Percentiles rank a stretch among this genome's conserved stretches.
Conservation (phyloP, 2,329 filamentous ascomycete genomes). For the Huntiella moniliformis region DNA sequence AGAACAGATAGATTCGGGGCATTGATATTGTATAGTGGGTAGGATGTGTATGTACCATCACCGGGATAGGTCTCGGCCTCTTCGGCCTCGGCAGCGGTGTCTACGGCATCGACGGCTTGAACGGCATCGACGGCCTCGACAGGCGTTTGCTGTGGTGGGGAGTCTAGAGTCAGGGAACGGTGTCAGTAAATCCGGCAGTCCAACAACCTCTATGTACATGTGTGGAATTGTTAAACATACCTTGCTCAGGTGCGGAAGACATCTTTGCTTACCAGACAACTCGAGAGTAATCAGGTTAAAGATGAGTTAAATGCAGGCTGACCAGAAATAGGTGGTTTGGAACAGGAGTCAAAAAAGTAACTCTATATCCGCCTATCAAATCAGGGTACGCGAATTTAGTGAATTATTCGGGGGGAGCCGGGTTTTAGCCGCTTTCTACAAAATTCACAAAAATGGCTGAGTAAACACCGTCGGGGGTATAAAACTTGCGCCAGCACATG, state of each 20-base stretch:
- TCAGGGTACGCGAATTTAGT: neutral
- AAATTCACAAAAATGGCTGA: too few relatives aligned
- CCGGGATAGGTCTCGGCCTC: neutral
- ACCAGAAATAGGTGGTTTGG: neutral
- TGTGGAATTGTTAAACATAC: neutral
- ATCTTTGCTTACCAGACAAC: constrained; percentile 8
- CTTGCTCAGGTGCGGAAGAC: constrained; percentile 8
- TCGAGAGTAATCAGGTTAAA: constrained; percentile 1
- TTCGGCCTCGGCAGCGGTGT: neutral
- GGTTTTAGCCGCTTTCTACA: too few relatives aligned
- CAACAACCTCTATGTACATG: neutral
- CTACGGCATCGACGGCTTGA: neutral
- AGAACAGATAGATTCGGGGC: neutral
- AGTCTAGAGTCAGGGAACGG: neutral
- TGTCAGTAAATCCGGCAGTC: neutral
- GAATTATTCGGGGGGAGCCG: too few relatives aligned
- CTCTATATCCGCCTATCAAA: neutral
- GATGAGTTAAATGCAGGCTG: neutral
- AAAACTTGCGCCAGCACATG: too few relatives aligned
- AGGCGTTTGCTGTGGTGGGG: constrained; percentile 6
- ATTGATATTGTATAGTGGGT: too few relatives aligned
- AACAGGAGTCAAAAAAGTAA: neutral
- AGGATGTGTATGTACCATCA: neutral
- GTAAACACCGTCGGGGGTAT: too few relatives aligned
- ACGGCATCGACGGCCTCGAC: constrained; percentile 3